Conservation (phyloP, 1,139 yeast genomes). For the Diutina scorzettiae region DNA sequence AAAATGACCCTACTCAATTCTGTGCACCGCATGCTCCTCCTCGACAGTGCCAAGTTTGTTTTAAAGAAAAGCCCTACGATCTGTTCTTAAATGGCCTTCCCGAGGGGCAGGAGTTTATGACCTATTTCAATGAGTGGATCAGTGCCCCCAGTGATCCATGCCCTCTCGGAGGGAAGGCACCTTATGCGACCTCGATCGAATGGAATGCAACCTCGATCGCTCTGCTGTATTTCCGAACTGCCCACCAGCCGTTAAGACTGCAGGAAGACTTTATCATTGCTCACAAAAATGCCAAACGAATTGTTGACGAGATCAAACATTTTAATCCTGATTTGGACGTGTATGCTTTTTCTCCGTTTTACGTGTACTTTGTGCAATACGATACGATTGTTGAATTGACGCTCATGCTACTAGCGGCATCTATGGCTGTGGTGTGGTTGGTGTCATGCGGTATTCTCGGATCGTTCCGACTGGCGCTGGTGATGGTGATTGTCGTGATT, state of each 20-base stretch:
- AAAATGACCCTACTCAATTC: conserved; percentile 26
- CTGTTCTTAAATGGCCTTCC: conserved; percentile 80
- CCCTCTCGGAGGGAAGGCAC: conserved; percentile 93
- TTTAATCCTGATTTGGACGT: conserved; percentile 34
- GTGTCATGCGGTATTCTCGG: conserved; percentile 54
- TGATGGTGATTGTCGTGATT: conserved; percentile 46
- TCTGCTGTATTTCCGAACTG: conserved; percentile 63
- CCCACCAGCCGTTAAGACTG: conserved; percentile 73
- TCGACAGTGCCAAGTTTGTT: conserved; percentile 66
- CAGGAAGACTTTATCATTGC: conserved; percentile 80
- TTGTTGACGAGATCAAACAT: conserved; percentile 44
- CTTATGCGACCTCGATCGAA: conserved; percentile 56
- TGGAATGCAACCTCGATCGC: conserved; percentile 30
- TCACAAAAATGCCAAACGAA: conserved; percentile 59
- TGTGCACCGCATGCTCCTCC: conserved; percentile 63
- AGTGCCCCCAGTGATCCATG: conserved; percentile 80
- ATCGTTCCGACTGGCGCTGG: conserved; percentile 45
- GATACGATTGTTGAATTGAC: conserved; percentile 49
- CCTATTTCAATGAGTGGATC: conserved; percentile 72
- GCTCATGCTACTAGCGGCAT: conserved; percentile 40
- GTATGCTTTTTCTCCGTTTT: conserved; percentile 88
- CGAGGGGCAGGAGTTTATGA: conserved; percentile 59
- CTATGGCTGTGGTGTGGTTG: conserved; percentile 42
- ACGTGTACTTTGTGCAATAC: conserved; percentile 87
- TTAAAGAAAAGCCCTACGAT: conserved; percentile 48